Evolutionary conservation across 73 alveolate genomes (phyloP).

Genomic region (Paramecium sexaurelia): DNA sequence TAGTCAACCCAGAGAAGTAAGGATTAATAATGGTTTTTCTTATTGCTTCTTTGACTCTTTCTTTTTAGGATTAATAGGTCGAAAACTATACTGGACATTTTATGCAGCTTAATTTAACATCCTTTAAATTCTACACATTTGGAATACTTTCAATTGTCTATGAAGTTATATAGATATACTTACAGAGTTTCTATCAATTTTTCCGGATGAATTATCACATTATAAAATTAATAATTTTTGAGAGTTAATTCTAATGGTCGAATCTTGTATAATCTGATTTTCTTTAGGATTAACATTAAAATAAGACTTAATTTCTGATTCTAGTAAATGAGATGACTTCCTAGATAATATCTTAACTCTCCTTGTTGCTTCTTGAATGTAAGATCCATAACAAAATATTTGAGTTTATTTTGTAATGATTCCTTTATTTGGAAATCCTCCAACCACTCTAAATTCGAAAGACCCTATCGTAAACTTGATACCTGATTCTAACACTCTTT

Average conservation of each 20-base stretch:
- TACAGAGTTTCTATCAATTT: background rate
- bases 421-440: slow-evolving; percentile 33
- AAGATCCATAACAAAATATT: slow-evolving; percentile 1
- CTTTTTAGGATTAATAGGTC: background rate
- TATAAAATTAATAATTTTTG: background rate
- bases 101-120: background rate
- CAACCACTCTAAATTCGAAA: slow-evolving; percentile 8
- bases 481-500: slow-evolving; percentile 6
- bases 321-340: background rate
- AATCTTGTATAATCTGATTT: background rate
- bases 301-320: background rate
- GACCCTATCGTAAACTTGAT: background rate
- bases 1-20: background rate
- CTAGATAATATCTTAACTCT: background rate
- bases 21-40: background rate
- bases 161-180: background rate
- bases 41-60: background rate
- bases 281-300: background rate
- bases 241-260: background rate
- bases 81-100: background rate
- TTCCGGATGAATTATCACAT: slow-evolving; percentile 17
- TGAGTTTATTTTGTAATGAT: background rate
- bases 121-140: background rate
- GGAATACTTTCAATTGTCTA: background rate
- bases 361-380: background rate